A percentile compares a stretch with the other conserved stretches of the same genome.
Conservation (phyloP, 495 filamentous ascomycete genomes). For the Penicillium atrosanguineum region DNA sequence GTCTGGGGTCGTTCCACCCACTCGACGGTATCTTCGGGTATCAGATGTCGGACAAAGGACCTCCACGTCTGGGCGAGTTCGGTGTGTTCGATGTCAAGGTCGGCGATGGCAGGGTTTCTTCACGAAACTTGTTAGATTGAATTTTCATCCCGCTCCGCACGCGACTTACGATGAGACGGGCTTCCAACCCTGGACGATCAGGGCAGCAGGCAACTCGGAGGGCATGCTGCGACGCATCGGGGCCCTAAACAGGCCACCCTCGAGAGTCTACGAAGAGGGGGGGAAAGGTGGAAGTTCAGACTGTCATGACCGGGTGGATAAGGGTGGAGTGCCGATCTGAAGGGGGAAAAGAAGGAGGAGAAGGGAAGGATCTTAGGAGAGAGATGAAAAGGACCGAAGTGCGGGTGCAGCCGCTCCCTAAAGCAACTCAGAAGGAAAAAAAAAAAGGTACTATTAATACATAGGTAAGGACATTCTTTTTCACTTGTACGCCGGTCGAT, state of each 20-base stretch:
- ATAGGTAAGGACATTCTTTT: slow-evolving; percentile 1
- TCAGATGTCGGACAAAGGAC: slow-evolving; percentile 36
- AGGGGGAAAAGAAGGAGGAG: slow-evolving; percentile 4
- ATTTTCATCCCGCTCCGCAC: not conserved
- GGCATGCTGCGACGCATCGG: slow-evolving; percentile 25
- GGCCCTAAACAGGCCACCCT: slow-evolving; percentile 12
- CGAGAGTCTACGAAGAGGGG: not conserved
- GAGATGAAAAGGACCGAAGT: slow-evolving; percentile 10
- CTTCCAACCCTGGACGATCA: slow-evolving; percentile 19
- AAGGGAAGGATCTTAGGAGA: slow-evolving; percentile 8
- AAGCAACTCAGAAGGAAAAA: slow-evolving; percentile 1
- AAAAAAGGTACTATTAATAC: slow-evolving; percentile 10
- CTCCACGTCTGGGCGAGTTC: slow-evolving; percentile 46
- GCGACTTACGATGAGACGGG: slow-evolving; percentile 24
- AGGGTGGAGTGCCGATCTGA: slow-evolving; percentile 20
- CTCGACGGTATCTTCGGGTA: slow-evolving; percentile 30
- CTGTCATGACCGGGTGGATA: slow-evolving; percentile 24
- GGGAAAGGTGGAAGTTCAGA: not conserved
- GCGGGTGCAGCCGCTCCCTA: slow-evolving; percentile 21
- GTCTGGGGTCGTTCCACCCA: slow-evolving; percentile 36
- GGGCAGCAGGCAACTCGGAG: slow-evolving; percentile 7
- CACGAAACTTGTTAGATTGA: not conserved
- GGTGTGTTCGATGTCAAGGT: slow-evolving; percentile 46
- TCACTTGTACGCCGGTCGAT: slow-evolving; percentile 22
- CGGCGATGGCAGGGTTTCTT: slow-evolving; percentile 35